Evolutionary conservation across 805 yeast species (phyloP), one percentile per base, ranked within the genome.

Genomic region (Candida schatavii): DNA sequence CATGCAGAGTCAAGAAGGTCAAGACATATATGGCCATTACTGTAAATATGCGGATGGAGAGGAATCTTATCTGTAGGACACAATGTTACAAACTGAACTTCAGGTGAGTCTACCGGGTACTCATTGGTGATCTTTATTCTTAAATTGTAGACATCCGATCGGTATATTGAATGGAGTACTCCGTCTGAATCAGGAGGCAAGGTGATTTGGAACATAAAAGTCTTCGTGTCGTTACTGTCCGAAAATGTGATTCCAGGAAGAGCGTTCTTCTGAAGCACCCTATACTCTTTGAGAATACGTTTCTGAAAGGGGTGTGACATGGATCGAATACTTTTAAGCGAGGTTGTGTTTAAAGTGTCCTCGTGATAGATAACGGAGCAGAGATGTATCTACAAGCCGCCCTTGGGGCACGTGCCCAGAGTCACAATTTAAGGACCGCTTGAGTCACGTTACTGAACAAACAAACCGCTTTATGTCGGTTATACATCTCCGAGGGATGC

Each of bases 11-110:
- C 88, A 28, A 84, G 60, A 1, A 85, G 61, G 51, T 84, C 79
- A 17, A 84, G 62, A 54, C 91, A 84, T n/a, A 84, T 84, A 51
- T 85, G 90, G 1, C 90, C 91, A 52, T 85, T 85, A 25, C 83
- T 74, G 53, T 84, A 84, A 2, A 84, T 70, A 53, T 84, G 91
- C 0, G 91, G 91, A 53, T 84, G 89, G 2, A 82, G 50, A 1
- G 91, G 91, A 3, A 84, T 73, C 10, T 38, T 31, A 17, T 38
- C 46, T 22, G 13, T 10, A 7, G 11, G 30, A 11, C 37, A 17
- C 32, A 41, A 40, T 3, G 35, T 49, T n/a, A 77, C 53, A 52
- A 82, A 82, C 45, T 72, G 66, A 2, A 78, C 83, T 42, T 70
- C 72, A 0, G 88, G 88, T 2, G 80, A 70, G 19, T 66, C 72